A percentile compares a stretch with the other conserved stretches of the same genome.
phyloP scores from a whole-genome alignment of 371 early-diverging fungal species.

The Mortierella polycephala region DNA sequence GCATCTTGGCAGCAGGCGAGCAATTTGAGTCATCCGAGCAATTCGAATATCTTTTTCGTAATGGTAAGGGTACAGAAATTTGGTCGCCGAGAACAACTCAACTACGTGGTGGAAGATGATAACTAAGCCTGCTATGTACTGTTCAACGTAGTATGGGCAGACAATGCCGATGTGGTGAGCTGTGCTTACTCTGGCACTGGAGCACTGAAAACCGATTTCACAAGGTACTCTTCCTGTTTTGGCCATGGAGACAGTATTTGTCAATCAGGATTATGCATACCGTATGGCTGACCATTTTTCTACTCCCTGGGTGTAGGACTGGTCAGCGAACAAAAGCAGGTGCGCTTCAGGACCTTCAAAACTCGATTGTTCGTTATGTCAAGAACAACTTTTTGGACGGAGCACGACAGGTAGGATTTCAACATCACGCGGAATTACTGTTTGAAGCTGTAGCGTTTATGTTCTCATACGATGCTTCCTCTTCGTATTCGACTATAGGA shows the following conservation, averaged over 20 bases:
- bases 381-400: slow-evolving; percentile 97
- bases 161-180: slow-evolving; percentile 98
- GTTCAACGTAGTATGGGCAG: slow-evolving; percentile 53
- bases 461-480: background rate
- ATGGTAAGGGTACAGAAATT: slow-evolving; percentile 30
- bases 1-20: slow-evolving; percentile 69
- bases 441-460: background rate
- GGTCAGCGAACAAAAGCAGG: slow-evolving; percentile 89
- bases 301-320: slow-evolving; percentile 59
- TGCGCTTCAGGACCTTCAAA: slow-evolving; percentile 83
- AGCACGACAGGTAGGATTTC: slow-evolving; percentile 72
- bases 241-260: too few species aligned
- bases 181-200: slow-evolving; percentile 98
- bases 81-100: too few species aligned
- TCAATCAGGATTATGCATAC: too few species aligned
- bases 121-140: background rate
- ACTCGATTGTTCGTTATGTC: slow-evolving; percentile 87
- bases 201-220: slow-evolving; percentile 97
- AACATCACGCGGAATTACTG: background rate
- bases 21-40: slow-evolving; percentile 61
- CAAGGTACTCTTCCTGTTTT: slow-evolving; percentile 62
- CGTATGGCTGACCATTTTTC: background rate
- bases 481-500: slow-evolving; percentile 15
- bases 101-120: too few species aligned
- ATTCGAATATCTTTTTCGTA: slow-evolving; percentile 53